Percentiles rank a stretch among this genome's conserved stretches.
Evolutionary conservation across 257 asterid species (phyloP).

Genomic region (Solanum stenotomum): DNA sequence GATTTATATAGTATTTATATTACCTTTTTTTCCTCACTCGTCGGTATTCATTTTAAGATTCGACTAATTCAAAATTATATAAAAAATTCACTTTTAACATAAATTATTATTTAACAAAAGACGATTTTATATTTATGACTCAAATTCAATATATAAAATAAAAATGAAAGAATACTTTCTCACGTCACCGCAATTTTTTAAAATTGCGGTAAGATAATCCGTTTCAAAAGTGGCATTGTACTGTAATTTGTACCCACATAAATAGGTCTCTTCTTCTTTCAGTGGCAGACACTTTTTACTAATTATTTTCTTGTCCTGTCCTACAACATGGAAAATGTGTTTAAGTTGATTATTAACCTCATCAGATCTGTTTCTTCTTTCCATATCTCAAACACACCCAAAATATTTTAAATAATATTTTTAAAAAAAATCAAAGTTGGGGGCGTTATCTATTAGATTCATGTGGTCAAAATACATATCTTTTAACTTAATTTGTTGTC

Average conservation of each 20-base stretch:
- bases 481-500: neutral
- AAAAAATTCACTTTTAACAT: no score
- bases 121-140: no score
- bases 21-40: no score
- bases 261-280: neutral
- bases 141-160: no score
- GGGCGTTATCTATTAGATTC: neutral
- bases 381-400: neutral
- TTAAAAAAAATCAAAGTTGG: neutral
- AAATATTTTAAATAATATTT: neutral
- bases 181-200: no score
- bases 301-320: neutral
- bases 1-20: neutral
- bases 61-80: no score
- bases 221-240: neutral
- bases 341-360: neutral
- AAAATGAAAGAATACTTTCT: no score
- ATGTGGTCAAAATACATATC: neutral
- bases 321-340: neutral
- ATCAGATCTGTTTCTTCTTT: neutral
- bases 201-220: neutral
- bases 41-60: no score
- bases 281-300: neutral
- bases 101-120: no score
- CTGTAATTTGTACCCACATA: neutral